These are phyloP conservation scores for Aspergillus hiratsukae DNA, from an alignment of 2,329 filamentous ascomycete species.

Conservation along the genomic window DNA sequence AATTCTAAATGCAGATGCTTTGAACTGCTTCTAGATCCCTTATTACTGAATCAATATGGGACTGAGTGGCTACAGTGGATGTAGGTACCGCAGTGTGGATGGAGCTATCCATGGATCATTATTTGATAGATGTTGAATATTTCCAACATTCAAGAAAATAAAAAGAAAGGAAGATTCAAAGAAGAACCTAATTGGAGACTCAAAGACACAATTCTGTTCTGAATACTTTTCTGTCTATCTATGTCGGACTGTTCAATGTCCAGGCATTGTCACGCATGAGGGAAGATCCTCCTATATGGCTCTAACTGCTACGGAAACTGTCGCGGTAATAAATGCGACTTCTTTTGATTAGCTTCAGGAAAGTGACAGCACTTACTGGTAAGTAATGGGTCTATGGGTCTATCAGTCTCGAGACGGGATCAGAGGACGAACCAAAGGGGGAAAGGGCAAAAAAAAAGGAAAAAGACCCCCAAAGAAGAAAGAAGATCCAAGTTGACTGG, in stretches of 20 bases:
- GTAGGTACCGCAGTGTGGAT: background rate
- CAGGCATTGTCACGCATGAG: background rate
- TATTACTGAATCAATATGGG: background rate
- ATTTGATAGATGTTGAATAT: background rate
- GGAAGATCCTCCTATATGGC: background rate
- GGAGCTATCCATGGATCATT: background rate
- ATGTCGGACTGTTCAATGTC: background rate
- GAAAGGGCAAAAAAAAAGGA: background rate
- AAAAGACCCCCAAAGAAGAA: background rate
- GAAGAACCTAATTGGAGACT: background rate
- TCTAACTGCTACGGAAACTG: background rate
- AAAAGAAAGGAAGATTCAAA: background rate
- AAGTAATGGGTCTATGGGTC: background rate
- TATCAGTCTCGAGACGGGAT: background rate
- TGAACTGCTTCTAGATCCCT: constrained; percentile 1
- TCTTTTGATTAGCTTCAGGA: background rate
- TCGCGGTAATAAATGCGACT: background rate
- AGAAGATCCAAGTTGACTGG: too few relatives aligned
- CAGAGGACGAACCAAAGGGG: background rate
- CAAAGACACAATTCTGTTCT: background rate
- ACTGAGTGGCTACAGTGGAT: background rate
- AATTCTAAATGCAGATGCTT: constrained; percentile 11
- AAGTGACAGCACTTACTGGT: background rate
- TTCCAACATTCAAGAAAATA: background rate
- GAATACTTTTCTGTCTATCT: background rate